Percentiles rank a stretch among this genome's conserved stretches.
These are phyloP conservation scores for Handroanthus guayacan DNA, from an alignment of 257 asterid species.

Conservation along the genomic window DNA sequence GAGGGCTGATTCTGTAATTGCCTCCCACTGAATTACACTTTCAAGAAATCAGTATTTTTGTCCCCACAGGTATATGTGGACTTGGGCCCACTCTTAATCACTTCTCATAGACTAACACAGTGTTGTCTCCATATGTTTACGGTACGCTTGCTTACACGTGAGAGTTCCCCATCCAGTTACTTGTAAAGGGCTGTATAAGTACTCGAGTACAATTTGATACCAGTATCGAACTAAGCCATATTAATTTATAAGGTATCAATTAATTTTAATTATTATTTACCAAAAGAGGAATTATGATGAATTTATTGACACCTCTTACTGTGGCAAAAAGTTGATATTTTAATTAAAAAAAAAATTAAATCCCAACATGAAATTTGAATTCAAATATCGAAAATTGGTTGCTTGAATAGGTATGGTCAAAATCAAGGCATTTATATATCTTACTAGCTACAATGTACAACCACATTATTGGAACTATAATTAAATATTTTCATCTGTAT, in stretches of 20 bases:
- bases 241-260: background rate
- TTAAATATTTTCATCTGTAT: too few species aligned
- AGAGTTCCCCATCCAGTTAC: background rate
- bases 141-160: background rate
- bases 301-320: too few species aligned
- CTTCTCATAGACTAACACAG: background rate
- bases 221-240: background rate
- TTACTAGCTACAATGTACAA: too few species aligned
- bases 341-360: too few species aligned
- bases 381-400: background rate
- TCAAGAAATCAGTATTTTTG: conserved; percentile 37
- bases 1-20: conserved; percentile 33
- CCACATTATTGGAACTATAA: too few species aligned
- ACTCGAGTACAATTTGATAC: conserved; percentile 5
- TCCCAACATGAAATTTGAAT: conserved; percentile 8
- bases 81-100: conserved; percentile 31
- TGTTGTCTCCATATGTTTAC: background rate
- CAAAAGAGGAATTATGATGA: too few species aligned
- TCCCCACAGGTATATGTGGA: conserved; percentile 26
- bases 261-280: too few species aligned
- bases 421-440: conserved; percentile 17
- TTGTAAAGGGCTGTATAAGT: background rate
- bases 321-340: background rate
- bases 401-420: background rate
- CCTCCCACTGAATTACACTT: conserved; percentile 40